Conservation (phyloP, 2,329 filamentous ascomycete genomes). For the Apiospora marii region DNA sequence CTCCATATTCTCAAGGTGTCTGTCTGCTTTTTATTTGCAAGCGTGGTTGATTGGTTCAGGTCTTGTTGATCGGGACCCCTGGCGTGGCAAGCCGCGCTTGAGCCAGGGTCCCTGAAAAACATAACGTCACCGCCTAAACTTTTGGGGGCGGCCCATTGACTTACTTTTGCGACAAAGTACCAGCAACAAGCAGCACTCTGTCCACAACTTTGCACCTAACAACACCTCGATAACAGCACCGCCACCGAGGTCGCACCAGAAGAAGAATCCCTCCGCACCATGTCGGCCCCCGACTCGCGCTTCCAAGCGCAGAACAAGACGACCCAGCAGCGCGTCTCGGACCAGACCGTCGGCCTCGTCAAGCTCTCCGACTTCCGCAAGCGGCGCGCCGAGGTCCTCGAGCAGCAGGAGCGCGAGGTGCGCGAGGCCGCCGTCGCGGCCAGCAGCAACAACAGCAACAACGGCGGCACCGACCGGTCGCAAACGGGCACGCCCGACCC, state of each 20-base stretch:
- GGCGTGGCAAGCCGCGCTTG: neutral
- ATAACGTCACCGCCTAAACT: slow-evolving; percentile 17
- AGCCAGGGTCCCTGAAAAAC: slow-evolving; percentile 17
- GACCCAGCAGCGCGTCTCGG: slow-evolving; percentile 83
- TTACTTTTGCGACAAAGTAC: neutral
- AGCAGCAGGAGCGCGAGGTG: slow-evolving; percentile 85
- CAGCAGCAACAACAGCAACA: neutral
- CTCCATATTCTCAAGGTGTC: too few species aligned
- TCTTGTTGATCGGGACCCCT: neutral
- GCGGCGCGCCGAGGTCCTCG: slow-evolving; percentile 90
- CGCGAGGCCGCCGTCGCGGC: slow-evolving; percentile 63
- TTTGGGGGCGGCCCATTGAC: neutral
- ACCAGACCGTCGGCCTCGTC: slow-evolving; percentile 89
- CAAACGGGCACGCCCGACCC: slow-evolving; percentile 55
- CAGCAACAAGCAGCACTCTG: neutral
- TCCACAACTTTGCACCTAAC: neutral
- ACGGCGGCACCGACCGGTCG: slow-evolving; percentile 51
- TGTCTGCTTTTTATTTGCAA: neutral
- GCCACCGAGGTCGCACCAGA: neutral
- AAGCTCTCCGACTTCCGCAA: slow-evolving; percentile 95
- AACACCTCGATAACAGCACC: neutral
- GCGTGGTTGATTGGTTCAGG: neutral
- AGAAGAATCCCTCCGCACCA: slow-evolving; percentile 23
- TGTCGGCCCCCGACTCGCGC: slow-evolving; percentile 53
- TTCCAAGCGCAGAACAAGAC: slow-evolving; percentile 81